phyloP scores from a whole-genome alignment of 805 yeast species.

The Starmerella tilneyi region DNA sequence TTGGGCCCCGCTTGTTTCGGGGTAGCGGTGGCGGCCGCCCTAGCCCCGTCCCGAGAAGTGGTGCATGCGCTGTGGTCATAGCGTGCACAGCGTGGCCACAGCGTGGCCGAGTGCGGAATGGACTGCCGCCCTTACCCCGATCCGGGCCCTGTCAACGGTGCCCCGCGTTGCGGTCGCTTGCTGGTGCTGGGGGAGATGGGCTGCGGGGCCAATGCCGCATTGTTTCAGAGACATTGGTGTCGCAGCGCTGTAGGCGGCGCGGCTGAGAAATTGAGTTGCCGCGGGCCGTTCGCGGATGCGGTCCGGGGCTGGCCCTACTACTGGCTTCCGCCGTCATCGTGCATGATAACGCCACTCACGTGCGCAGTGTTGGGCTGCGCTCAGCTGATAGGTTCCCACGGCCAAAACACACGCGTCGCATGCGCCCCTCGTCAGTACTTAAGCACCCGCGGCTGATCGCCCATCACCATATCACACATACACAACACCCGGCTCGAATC shows the following conservation, averaged over 20 bases:
- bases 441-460: not conserved
- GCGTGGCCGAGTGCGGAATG: too few species aligned
- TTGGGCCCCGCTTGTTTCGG: not conserved
- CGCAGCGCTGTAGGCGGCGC: too few species aligned
- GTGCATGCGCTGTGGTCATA: too few species aligned
- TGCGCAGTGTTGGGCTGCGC: not conserved
- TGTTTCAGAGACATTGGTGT: too few species aligned
- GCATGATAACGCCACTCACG: constrained; percentile 4
- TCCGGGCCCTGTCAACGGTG: too few species aligned
- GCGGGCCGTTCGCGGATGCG: not conserved
- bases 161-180: constrained; percentile 8
- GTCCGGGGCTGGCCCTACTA: too few species aligned
- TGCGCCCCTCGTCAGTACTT: constrained; percentile 2
- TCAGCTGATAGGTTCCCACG: constrained; percentile 1
- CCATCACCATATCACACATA: not conserved
- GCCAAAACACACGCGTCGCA: constrained; percentile 7
- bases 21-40: not conserved
- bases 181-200: too few species aligned
- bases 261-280: not conserved
- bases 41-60: not conserved
- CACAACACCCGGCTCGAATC: not conserved
- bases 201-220: too few species aligned
- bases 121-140: too few species aligned
- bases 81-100: too few species aligned
- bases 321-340: constrained; percentile 5